Percentiles rank a stretch among this genome's conserved stretches.
Evolutionary conservation across 768 basidiomycete genomes (phyloP).

Genomic region (Clavaria fumosa): DNA sequence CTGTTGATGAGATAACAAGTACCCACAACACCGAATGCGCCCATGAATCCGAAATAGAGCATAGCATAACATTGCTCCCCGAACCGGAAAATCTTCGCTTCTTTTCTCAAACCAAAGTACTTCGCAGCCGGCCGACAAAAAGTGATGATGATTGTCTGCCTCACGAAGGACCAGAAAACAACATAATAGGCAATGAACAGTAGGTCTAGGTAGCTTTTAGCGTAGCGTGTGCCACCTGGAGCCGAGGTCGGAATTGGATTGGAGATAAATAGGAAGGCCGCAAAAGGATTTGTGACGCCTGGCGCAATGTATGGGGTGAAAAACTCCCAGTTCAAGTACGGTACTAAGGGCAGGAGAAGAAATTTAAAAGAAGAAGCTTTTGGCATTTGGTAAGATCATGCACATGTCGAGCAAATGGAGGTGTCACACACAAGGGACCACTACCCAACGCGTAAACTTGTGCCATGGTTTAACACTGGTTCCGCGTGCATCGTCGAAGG

Average conservation of each 20-base stretch:
- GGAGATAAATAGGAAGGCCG: slow-evolving; percentile 55
- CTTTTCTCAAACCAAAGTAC: slow-evolving; percentile 51
- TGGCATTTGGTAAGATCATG: too few species aligned
- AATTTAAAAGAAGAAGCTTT: slow-evolving; percentile 57
- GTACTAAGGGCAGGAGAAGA: slow-evolving; percentile 40
- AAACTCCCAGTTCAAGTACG: slow-evolving; percentile 53
- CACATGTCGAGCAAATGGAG: too few species aligned
- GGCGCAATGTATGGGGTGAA: slow-evolving; percentile 29
- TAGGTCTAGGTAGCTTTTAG: slow-evolving; percentile 62
- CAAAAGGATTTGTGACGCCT: slow-evolving; percentile 55
- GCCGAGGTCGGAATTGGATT: slow-evolving; percentile 38
- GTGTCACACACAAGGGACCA: slow-evolving; percentile 5
- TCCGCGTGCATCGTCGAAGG: too few species aligned
- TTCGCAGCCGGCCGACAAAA: slow-evolving; percentile 53
- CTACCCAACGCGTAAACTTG: slow-evolving; percentile 5
- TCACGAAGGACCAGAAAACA: slow-evolving; percentile 78
- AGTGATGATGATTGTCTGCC: slow-evolving; percentile 57
- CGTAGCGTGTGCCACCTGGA: slow-evolving; percentile 43
- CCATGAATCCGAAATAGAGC: slow-evolving; percentile 60
- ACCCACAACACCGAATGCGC: slow-evolving; percentile 68
- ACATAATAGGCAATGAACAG: slow-evolving; percentile 72
- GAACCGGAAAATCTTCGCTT: slow-evolving; percentile 63
- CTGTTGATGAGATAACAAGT: neutral
- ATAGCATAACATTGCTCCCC: slow-evolving; percentile 85
- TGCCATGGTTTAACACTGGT: too few species aligned